Evolutionary conservation across 2,329 filamentous ascomycete genomes (phyloP).

Genomic region (Fusarium pseudograminearum): DNA sequence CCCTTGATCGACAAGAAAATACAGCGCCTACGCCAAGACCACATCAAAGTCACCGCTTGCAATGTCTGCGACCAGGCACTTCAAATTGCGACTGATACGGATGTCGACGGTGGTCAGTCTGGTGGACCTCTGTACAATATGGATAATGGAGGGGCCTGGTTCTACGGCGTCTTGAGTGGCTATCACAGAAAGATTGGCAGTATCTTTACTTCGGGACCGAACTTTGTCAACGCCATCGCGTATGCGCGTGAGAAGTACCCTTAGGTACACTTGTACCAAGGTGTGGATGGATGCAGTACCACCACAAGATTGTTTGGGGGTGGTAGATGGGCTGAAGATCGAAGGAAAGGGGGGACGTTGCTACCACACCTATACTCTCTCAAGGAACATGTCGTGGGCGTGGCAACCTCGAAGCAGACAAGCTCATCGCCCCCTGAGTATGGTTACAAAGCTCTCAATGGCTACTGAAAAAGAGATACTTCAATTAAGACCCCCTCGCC

Average conservation of each 20-base stretch:
- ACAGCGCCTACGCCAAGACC: constrained; percentile 5
- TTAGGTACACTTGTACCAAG: neutral
- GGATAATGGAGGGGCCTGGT: neutral
- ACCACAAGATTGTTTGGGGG: too few relatives aligned
- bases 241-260: neutral
- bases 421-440: neutral
- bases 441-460: too few relatives aligned
- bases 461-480: too few relatives aligned
- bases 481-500: neutral
- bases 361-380: neutral
- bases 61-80: neutral
- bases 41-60: neutral
- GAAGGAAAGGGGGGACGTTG: neutral
- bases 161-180: constrained; percentile 7
- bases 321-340: neutral
- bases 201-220: neutral
- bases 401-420: neutral
- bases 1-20: neutral
- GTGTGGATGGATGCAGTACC: neutral
- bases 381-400: neutral
- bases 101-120: constrained; percentile 1
- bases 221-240: neutral
- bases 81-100: constrained; percentile 7
- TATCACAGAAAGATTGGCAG: neutral
- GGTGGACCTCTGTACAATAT: constrained; percentile 20